Evolutionary conservation across 768 basidiomycete genomes (phyloP), one percentile per base, ranked within the genome.

Genomic region (Phanerodontia chrysosporium): DNA sequence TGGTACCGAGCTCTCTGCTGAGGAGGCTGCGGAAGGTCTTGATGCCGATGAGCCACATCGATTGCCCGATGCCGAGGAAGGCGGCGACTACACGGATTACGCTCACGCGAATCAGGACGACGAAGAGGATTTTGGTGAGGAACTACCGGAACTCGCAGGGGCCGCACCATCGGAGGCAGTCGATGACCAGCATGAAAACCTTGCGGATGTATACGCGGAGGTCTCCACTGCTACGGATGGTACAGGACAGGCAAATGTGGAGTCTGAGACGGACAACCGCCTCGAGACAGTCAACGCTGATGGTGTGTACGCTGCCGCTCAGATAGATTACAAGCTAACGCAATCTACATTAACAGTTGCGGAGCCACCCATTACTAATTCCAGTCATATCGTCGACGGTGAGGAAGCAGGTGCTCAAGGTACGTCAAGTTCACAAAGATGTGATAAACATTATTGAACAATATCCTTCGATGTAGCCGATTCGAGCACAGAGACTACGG

Each of bases 131-230:
- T 74, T 71, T 28, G 72, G 71, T 24, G 77, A 76, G 28, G 72
- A 70, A 28, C 65, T 73, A 13, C 65, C 65, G 0, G 75, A 77
- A 49, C 68, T 66, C 35, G 61, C 66, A 0, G 69, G 64, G 9
- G 67, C 58, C 14, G 71, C 69, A 8, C 83, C 81, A 16, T 79
- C 78, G 58, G 72, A 81, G 57, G 86, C 80, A 48, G 84, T 80
- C 18, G 72, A 76, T 49, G 83, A 18, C 8, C 49, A 62, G 8
- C 24, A 45, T 10, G 53, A 57, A n/a, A 13, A 22, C 1, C 51
- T 27, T 18, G 25, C 42, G 22, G 46, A 25, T 35, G 16, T 25
- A 2, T 25, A 36, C 49, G 49, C 39, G 1, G 51, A 35, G 1
- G 5, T 24, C 18, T 53, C 32, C 6, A 24, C 46, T 25, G 46